Percentiles rank a stretch among this genome's conserved stretches.
These are phyloP conservation scores for Lactarius deliciosus DNA, from an alignment of 768 basidiomycete genomes.

Conservation along the genomic window DNA sequence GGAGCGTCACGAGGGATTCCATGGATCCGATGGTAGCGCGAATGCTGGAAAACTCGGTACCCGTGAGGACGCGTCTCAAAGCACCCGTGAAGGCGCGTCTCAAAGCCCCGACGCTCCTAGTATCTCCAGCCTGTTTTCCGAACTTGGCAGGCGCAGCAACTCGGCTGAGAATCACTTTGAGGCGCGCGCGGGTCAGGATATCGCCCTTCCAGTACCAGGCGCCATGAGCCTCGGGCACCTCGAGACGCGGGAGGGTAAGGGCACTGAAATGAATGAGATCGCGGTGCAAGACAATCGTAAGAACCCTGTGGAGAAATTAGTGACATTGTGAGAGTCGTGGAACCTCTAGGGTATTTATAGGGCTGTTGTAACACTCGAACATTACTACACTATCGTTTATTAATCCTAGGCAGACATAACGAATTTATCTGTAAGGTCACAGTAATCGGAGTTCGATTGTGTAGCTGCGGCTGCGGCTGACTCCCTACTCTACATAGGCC, in stretches of 20 bases:
- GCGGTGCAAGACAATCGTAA: background rate
- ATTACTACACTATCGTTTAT: conserved; percentile 4
- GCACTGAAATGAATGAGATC: background rate
- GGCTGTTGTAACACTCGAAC: conserved; percentile 1
- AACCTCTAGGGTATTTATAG: background rate
- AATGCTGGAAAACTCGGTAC: too few species aligned
- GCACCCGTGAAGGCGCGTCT: background rate
- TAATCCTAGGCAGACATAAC: background rate
- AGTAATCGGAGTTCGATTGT: background rate
- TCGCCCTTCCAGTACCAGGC: background rate
- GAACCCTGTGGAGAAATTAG: background rate
- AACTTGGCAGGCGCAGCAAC: background rate
- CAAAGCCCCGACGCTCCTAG: background rate
- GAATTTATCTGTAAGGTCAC: too few species aligned
- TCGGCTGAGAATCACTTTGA: background rate
- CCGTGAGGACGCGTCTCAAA: background rate
- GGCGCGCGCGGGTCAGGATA: background rate
- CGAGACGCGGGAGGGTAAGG: background rate
- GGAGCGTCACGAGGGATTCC: background rate
- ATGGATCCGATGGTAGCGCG: background rate
- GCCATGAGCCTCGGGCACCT: background rate
- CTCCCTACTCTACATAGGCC: background rate
- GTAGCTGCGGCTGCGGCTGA: background rate
- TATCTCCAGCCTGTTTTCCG: background rate
- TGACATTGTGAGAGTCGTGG: background rate